Evolutionary conservation across 2,329 filamentous ascomycete genomes (phyloP).

Genomic region (Samsoniella hepiali): DNA sequence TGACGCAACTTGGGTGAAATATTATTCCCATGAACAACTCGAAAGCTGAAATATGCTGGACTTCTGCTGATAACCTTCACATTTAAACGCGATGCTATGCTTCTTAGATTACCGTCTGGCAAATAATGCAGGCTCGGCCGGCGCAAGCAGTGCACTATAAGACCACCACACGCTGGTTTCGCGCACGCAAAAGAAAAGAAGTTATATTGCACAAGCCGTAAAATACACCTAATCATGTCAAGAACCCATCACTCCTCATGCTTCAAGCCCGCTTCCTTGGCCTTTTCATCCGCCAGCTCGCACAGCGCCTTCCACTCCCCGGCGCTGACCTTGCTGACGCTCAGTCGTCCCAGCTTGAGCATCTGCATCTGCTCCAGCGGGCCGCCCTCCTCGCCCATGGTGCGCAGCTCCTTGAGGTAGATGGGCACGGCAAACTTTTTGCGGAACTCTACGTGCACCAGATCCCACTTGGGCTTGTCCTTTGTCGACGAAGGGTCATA

Average conservation of each 20-base stretch:
- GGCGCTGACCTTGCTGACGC: slow-evolving; percentile 66
- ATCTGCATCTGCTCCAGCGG: slow-evolving; percentile 75
- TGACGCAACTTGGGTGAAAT: too few relatives aligned
- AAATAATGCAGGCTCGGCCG: too few relatives aligned
- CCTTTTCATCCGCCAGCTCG: slow-evolving; percentile 46
- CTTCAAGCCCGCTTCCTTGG: slow-evolving; percentile 35
- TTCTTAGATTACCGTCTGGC: too few relatives aligned
- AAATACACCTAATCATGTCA: neutral
- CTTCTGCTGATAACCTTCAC: too few relatives aligned
- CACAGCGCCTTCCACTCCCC: slow-evolving; percentile 65
- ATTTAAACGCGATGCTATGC: too few relatives aligned
- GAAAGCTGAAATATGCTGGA: too few relatives aligned
- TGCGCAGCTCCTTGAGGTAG: slow-evolving; percentile 67
- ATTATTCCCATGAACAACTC: too few relatives aligned
- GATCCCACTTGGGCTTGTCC: slow-evolving; percentile 65
- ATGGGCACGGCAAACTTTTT: slow-evolving; percentile 75
- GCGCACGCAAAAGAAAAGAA: neutral
- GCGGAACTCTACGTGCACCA: slow-evolving; percentile 84
- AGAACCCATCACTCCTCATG: slow-evolving; percentile 28
- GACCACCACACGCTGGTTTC: too few relatives aligned
- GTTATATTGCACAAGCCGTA: neutral
- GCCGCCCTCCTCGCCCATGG: slow-evolving; percentile 52
- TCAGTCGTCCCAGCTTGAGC: slow-evolving; percentile 76
- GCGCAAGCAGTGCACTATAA: too few relatives aligned
- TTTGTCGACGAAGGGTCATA: slow-evolving; percentile 72